Evolutionary conservation across 352 stramenopile species (phyloP).

Genomic region (Phytophthora uliginosa): DNA sequence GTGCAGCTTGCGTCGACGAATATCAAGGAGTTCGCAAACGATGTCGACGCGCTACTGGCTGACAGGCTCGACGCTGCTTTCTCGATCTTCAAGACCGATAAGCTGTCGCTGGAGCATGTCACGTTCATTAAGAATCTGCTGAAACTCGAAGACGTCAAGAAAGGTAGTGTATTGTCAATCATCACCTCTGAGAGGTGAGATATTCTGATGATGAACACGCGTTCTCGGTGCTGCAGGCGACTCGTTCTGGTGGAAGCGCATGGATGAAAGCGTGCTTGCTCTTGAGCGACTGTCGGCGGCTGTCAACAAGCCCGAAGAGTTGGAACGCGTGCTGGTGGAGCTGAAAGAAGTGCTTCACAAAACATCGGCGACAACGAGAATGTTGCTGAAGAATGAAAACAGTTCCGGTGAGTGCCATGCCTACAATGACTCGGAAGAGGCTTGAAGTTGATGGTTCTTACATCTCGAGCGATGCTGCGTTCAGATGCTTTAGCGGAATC

Average conservation of each 20-base stretch:
- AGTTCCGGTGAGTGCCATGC: constrained; percentile 19
- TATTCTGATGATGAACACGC: constrained; percentile 1
- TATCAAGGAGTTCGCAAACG: constrained; percentile 59
- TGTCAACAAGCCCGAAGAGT: constrained; percentile 69
- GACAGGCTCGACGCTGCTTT: constrained; percentile 65
- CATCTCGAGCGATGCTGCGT: neutral
- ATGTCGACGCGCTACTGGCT: constrained; percentile 59
- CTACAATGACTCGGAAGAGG: neutral
- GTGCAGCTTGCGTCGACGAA: constrained; percentile 56
- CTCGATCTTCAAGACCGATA: constrained; percentile 68
- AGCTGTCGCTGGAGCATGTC: constrained; percentile 60
- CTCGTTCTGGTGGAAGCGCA: constrained; percentile 67
- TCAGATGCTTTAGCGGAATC: constrained; percentile 17
- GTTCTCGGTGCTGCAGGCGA: constrained; percentile 23
- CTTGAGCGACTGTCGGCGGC: constrained; percentile 56
- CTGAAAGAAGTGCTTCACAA: constrained; percentile 61
- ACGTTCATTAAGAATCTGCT: constrained; percentile 67
- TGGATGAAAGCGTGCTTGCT: constrained; percentile 58
- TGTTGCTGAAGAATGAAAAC: constrained; percentile 15
- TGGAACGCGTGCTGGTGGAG: constrained; percentile 62
- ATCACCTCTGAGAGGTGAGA: neutral
- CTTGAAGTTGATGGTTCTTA: neutral
- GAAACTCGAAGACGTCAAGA: constrained; percentile 56
- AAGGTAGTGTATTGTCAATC: constrained; percentile 20
- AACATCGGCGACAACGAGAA: constrained; percentile 23